Conservation (phyloP, 192 early-diverging fungal species). For the Coemansia sp. region DNA sequence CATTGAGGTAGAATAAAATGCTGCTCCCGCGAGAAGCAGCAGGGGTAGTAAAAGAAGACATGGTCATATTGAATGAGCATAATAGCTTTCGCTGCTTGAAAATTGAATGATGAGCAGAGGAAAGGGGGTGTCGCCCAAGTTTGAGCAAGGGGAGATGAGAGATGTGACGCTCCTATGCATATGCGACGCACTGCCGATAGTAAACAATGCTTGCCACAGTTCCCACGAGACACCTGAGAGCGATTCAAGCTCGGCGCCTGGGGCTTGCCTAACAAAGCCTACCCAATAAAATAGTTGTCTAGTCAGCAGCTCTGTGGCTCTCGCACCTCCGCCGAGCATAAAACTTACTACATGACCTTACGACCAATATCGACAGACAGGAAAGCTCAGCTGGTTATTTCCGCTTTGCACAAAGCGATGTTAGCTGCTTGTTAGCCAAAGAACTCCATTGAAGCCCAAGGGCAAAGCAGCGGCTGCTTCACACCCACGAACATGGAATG, state of each 20-base stretch:
- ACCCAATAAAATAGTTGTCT: too few species aligned
- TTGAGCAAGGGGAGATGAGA: background rate
- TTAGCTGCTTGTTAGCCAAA: background rate
- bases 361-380: too few species aligned
- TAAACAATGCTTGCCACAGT: too few species aligned
- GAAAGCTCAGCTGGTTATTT: too few species aligned
- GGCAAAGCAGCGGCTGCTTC: background rate
- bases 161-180: too few species aligned
- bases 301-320: too few species aligned
- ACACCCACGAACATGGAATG: background rate
- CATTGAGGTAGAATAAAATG: conserved; percentile 64
- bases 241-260: too few species aligned
- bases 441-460: background rate
- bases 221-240: too few species aligned
- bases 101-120: background rate
- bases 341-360: too few species aligned
- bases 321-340: too few species aligned
- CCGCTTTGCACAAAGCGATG: background rate
- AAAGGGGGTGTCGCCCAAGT: background rate
- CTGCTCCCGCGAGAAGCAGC: background rate
- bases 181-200: too few species aligned
- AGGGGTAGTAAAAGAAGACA: background rate
- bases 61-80: background rate
- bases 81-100: background rate
- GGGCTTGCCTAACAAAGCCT: too few species aligned